These are phyloP conservation scores for Podosphaera fusca DNA, from an alignment of 2,329 filamentous ascomycete genomes.

Conservation along the genomic window DNA sequence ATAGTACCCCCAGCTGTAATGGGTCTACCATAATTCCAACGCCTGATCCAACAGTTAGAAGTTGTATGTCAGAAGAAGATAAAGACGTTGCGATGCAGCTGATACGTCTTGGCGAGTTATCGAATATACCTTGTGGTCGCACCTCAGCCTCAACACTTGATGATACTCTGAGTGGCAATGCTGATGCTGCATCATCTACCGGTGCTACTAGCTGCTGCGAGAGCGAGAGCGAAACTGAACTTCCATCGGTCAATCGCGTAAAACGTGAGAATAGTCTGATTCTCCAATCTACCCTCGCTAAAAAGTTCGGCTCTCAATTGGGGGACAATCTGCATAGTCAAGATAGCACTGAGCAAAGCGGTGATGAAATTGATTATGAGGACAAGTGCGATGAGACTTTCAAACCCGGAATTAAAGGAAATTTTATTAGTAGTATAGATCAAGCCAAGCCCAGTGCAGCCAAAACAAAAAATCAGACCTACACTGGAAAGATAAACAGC, in stretches of 20 bases:
- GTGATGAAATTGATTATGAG: constrained; percentile 33
- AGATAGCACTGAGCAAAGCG: constrained; percentile 35
- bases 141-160: constrained; percentile 85
- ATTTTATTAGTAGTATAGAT: constrained; percentile 8
- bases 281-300: constrained; percentile 21
- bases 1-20: constrained; percentile 20
- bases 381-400: constrained; percentile 19
- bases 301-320: constrained; percentile 23
- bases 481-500: constrained; percentile 20
- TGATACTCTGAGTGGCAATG: constrained; percentile 76
- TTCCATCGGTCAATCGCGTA: constrained; percentile 33
- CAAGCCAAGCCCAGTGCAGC: constrained; percentile 15
- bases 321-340: constrained; percentile 31
- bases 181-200: constrained; percentile 64
- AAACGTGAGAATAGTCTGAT: constrained; percentile 31
- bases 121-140: constrained; percentile 77
- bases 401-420: constrained; percentile 11
- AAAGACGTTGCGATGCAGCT: constrained; percentile 88
- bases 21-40: constrained; percentile 54
- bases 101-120: constrained; percentile 85
- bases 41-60: constrained; percentile 89
- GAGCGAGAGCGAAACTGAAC: constrained; percentile 40
- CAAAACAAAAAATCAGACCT: constrained; percentile 20
- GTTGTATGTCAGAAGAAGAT: constrained; percentile 86
- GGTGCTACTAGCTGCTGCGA: constrained; percentile 64